phyloP scores from a whole-genome alignment of 2,329 filamentous ascomycete genomes.

The Neonectria faginata region DNA sequence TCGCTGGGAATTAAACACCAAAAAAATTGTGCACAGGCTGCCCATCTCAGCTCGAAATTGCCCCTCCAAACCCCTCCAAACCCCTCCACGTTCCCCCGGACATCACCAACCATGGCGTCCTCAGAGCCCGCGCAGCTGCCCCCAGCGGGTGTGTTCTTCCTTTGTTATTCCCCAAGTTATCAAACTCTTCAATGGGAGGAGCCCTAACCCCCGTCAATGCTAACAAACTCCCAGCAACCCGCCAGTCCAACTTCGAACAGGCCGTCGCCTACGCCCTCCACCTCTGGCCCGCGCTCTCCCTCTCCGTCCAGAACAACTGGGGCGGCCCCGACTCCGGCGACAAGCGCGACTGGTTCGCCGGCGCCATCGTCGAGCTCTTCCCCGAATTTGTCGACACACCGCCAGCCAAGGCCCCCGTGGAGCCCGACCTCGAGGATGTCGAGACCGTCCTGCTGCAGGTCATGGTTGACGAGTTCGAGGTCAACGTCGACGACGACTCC shows the following conservation, averaged over 20 bases:
- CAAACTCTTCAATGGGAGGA: background rate
- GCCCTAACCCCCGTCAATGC: background rate
- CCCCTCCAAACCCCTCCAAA: conserved; percentile 50
- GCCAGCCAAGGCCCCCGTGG: conserved; percentile 51
- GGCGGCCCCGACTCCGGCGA: conserved; percentile 84
- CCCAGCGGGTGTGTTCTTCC: conserved; percentile 45
- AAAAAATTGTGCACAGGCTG: conserved; percentile 44
- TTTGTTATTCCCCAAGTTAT: background rate
- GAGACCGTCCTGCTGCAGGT: conserved; percentile 89
- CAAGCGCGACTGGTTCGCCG: conserved; percentile 97
- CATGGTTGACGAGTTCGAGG: conserved; percentile 96
- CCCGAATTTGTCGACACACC: conserved; percentile 67
- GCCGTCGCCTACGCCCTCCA: conserved; percentile 86
- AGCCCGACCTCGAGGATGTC: conserved; percentile 80
- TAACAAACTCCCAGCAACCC: conserved; percentile 56
- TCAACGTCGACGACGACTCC: conserved; percentile 90
- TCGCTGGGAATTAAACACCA: conserved; percentile 40
- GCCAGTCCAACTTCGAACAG: conserved; percentile 81
- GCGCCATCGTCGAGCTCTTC: conserved; percentile 86
- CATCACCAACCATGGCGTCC: conserved; percentile 48
- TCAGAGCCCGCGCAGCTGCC: conserved; percentile 48
- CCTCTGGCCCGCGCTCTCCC: conserved; percentile 87
- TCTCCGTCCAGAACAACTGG: conserved; percentile 89
- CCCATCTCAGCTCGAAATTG: conserved; percentile 33
- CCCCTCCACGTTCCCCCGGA: conserved; percentile 15